Evolutionary conservation across 768 basidiomycete genomes (phyloP).

Genomic region (Austroboletus eburneus): DNA sequence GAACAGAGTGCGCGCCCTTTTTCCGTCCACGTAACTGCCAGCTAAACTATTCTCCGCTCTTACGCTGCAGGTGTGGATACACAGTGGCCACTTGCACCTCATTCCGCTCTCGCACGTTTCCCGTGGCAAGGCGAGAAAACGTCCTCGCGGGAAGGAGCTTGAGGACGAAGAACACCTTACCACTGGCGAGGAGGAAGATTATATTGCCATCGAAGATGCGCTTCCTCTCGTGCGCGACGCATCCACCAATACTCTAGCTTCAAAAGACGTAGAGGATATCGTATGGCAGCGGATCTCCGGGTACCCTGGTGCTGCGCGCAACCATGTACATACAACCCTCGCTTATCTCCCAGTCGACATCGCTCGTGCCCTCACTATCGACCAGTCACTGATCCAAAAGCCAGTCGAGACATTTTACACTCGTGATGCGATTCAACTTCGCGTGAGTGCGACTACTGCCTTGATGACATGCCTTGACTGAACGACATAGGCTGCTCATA

Average conservation of each 20-base stretch:
- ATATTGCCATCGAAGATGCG: constrained; percentile 58
- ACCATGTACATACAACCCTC: constrained; percentile 73
- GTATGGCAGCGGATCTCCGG: constrained; percentile 70
- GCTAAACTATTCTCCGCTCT: constrained; percentile 27
- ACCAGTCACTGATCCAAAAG: constrained; percentile 74
- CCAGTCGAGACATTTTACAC: constrained; percentile 94
- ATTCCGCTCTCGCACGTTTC: constrained; percentile 78
- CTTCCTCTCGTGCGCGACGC: constrained; percentile 56
- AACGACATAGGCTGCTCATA: constrained; percentile 69
- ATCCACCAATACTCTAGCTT: constrained; percentile 53
- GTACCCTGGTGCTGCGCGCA: constrained; percentile 67
- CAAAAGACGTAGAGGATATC: constrained; percentile 52
- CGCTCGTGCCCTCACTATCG: constrained; percentile 60
- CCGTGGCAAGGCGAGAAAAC: constrained; percentile 50
- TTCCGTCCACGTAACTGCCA: constrained; percentile 23
- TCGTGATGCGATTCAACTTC: constrained; percentile 83
- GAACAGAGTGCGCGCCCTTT: constrained; percentile 74
- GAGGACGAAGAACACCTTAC: constrained; percentile 48
- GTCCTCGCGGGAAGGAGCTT: constrained; percentile 40
- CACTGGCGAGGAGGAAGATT: constrained; percentile 45
- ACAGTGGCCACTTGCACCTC: constrained; percentile 77
- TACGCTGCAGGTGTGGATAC: constrained; percentile 83
- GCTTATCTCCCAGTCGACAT: constrained; percentile 80
- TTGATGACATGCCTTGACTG: constrained; percentile 2
- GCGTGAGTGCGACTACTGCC: constrained; percentile 48